Conservation (phyloP, 129 eudicot genomes). For the Pulicaria dysenterica region DNA sequence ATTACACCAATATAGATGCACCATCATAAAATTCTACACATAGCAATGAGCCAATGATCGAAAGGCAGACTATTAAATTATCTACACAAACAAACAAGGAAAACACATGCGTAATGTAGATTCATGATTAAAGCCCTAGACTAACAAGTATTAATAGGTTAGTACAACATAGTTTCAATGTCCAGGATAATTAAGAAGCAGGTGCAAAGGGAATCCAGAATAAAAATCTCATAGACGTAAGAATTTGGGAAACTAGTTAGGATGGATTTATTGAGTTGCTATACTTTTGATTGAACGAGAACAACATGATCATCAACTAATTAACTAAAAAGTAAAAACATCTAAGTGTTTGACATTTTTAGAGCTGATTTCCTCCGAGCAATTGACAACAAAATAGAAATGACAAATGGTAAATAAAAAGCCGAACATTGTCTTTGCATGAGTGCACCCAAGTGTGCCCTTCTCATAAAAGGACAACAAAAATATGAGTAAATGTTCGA, state of each 20-base stretch:
- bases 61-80: neutral
- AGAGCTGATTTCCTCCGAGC: neutral
- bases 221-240: neutral
- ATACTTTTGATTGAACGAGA: neutral
- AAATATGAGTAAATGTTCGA: too few species aligned
- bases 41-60: neutral
- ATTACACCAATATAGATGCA: neutral
- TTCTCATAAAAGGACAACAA: too few species aligned
- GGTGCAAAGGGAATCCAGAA: neutral
- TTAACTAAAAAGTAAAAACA: too few species aligned
- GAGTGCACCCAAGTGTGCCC: too few species aligned
- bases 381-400: neutral
- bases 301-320: slow-evolving; percentile 3
- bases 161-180: neutral
- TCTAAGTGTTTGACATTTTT: neutral
- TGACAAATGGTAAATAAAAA: neutral
- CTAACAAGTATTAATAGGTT: neutral
- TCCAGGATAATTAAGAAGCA: neutral
- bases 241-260: neutral
- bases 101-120: neutral
- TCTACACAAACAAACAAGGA: slow-evolving; percentile 2
- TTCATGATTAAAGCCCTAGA: neutral
- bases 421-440: too few species aligned
- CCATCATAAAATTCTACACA: neutral
- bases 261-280: neutral